Conservation (phyloP, 768 basidiomycete genomes). For the Pulveroboletus sp. region DNA sequence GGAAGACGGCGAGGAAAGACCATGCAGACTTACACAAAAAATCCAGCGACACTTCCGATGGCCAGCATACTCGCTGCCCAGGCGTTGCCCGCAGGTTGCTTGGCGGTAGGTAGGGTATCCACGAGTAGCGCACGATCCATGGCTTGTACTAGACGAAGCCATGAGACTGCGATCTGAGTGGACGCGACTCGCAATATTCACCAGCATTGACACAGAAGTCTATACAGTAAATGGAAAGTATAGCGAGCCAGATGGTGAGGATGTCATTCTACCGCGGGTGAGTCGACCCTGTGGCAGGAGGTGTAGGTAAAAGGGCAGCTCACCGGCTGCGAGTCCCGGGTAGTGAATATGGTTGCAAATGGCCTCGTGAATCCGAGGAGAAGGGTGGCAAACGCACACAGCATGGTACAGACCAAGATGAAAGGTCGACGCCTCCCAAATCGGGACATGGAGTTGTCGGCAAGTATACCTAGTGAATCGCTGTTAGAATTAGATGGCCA, state of each 20-base stretch:
- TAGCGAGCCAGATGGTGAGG: slow-evolving; percentile 73
- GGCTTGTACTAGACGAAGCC: slow-evolving; percentile 59
- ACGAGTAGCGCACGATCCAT: slow-evolving; percentile 89
- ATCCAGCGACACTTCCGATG: slow-evolving; percentile 79
- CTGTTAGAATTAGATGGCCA: not conserved
- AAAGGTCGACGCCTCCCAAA: slow-evolving; percentile 85
- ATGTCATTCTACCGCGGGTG: slow-evolving; percentile 44
- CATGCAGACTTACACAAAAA: slow-evolving; percentile 66
- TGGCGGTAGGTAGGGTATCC: slow-evolving; percentile 67
- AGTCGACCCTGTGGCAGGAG: not conserved
- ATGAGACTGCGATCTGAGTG: not conserved
- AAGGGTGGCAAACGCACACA: slow-evolving; percentile 70
- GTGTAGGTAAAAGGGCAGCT: slow-evolving; percentile 3
- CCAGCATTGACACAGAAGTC: slow-evolving; percentile 63
- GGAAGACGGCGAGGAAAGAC: not conserved
- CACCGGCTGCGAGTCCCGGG: slow-evolving; percentile 32
- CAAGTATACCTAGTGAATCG: slow-evolving; percentile 47
- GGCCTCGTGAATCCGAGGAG: slow-evolving; percentile 78
- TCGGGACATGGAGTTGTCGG: slow-evolving; percentile 78
- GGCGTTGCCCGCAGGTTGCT: slow-evolving; percentile 84
- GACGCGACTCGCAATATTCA: slow-evolving; percentile 11
- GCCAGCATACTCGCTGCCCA: slow-evolving; percentile 96
- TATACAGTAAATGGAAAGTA: slow-evolving; percentile 62
- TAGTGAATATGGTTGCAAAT: slow-evolving; percentile 49
- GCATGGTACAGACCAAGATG: slow-evolving; percentile 64